Percentiles rank a stretch among this genome's conserved stretches.
Conservation (phyloP, 768 basidiomycete genomes). For the Gloeopeniophorella convolvens region DNA sequence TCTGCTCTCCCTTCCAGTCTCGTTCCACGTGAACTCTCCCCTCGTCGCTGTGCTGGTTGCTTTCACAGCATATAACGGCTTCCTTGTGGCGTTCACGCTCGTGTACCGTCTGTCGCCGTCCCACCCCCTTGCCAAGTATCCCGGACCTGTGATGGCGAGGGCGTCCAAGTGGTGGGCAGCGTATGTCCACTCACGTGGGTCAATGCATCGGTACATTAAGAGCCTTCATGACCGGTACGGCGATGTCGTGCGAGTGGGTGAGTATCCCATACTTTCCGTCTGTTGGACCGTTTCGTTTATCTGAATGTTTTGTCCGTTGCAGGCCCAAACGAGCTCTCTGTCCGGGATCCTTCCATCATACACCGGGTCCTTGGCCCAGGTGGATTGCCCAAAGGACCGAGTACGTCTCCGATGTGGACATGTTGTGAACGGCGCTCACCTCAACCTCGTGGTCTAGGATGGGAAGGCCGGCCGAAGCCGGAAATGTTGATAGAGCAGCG, state of each 20-base stretch:
- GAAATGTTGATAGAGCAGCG: conserved; percentile 28
- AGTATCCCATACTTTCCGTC: conserved; percentile 1
- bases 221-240: conserved; percentile 31
- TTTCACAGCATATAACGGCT: neutral
- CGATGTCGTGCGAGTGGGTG: conserved; percentile 34
- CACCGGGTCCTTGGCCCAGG: conserved; percentile 8
- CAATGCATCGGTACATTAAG: conserved; percentile 27
- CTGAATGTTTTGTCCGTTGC: neutral
- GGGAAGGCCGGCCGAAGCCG: conserved; percentile 1
- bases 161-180: conserved; percentile 37
- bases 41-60: conserved; percentile 1
- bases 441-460: conserved; percentile 1
- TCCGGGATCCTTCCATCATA: conserved; percentile 8
- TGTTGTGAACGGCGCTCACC: neutral
- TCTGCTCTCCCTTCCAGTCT: conserved; percentile 6
- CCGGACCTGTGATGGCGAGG: conserved; percentile 41
- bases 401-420: neutral
- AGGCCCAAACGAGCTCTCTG: conserved; percentile 11
- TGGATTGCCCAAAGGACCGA: conserved; percentile 17
- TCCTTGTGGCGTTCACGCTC: conserved; percentile 14
- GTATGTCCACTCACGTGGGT: conserved; percentile 32
- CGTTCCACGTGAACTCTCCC: neutral
- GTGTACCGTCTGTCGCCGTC: conserved; percentile 45
- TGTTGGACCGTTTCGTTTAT: neutral
- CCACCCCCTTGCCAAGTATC: conserved; percentile 46